Percentiles rank a stretch among this genome's conserved stretches.
Conservation (phyloP, 176 grass and related monocot species). For the Zoysia pacifica region DNA sequence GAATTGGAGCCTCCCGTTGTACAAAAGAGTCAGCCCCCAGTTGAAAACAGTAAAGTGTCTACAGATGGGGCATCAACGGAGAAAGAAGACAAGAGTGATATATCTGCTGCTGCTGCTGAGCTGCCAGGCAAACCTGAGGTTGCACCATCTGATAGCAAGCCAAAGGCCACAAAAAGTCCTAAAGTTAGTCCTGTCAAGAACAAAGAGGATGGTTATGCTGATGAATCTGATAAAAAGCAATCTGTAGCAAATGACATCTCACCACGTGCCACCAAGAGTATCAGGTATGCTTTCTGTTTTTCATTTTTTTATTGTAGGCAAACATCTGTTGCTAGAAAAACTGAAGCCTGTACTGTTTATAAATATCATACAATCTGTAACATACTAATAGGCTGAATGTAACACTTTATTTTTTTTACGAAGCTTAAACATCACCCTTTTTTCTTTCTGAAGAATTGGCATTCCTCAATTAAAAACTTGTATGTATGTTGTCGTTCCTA, state of each 20-base stretch:
- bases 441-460: background rate
- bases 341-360: background rate
- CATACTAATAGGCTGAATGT: background rate
- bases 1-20: conserved; percentile 70
- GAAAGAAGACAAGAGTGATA: conserved; percentile 68
- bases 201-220: conserved; percentile 47
- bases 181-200: conserved; percentile 70
- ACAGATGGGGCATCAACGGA: conserved; percentile 43
- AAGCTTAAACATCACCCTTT: background rate
- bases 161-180: conserved; percentile 52
- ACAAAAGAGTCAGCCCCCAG: conserved; percentile 53
- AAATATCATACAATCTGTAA: background rate
- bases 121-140: conserved; percentile 53
- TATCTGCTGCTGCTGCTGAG: conserved; percentile 44
- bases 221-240: conserved; percentile 52
- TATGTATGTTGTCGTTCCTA: background rate
- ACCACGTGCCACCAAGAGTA: conserved; percentile 63
- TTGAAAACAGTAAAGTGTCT: conserved; percentile 59
- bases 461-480: no score
- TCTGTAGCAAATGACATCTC: conserved; percentile 60
- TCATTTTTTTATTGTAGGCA: conserved; percentile 21
- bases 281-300: conserved; percentile 56
- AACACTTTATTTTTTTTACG: background rate
- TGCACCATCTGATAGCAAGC: conserved; percentile 42
- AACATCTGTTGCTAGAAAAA: no score